Conservation (phyloP, 1,139 yeast species). For the Zhuliangozyma blackwelliae region DNA sequence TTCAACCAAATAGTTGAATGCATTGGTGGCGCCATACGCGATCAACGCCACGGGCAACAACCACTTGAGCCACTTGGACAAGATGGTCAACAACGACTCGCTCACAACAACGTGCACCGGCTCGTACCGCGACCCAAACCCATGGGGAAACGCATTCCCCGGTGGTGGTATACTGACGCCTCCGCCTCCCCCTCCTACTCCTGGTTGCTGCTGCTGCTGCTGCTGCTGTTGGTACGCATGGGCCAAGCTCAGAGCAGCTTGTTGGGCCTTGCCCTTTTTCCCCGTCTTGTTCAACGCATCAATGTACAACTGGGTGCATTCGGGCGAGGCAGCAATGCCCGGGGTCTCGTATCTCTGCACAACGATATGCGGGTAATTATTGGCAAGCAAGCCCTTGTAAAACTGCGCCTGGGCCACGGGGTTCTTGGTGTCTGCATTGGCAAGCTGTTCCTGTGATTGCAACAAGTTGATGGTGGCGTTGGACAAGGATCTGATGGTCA, state of each 20-base stretch:
- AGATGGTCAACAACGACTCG: constrained; percentile 71
- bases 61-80: constrained; percentile 90
- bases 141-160: constrained; percentile 27
- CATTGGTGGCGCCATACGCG: constrained; percentile 71
- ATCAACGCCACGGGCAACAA: constrained; percentile 71
- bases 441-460: constrained; percentile 74
- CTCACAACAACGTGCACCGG: constrained; percentile 91
- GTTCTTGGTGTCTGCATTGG: constrained; percentile 68
- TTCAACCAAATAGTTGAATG: constrained; percentile 75
- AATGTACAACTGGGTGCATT: constrained; percentile 71
- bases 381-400: constrained; percentile 63
- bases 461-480: constrained; percentile 22
- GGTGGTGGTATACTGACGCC: constrained; percentile 12
- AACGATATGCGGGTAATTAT: constrained; percentile 89
- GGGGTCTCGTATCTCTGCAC: constrained; percentile 89
- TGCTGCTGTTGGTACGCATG: constrained; percentile 5
- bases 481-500: too few relatives aligned
- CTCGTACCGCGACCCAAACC: constrained; percentile 52
- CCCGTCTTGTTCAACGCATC: constrained; percentile 80
- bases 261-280: constrained; percentile 71
- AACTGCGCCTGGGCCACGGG: constrained; percentile 76
- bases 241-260: constrained; percentile 34
- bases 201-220: too few relatives aligned
- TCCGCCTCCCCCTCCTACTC: too few relatives aligned
- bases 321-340: constrained; percentile 77